Percentiles rank a stretch among this genome's conserved stretches.
These are phyloP conservation scores for Penicillium bovifimosum DNA, from an alignment of 495 filamentous ascomycete species.

Conservation along the genomic window DNA sequence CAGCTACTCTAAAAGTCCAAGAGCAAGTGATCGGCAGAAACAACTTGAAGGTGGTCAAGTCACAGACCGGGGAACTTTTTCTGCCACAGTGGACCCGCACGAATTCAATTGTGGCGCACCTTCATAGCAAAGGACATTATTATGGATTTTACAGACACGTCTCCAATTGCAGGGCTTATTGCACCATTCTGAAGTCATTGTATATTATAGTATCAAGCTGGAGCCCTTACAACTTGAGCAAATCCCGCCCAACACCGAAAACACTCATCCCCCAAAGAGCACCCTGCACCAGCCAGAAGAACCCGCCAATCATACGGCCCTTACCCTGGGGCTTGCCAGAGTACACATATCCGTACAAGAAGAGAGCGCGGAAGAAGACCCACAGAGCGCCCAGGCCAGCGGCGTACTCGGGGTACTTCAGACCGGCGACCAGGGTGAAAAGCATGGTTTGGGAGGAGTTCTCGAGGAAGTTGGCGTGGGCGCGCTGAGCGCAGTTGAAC, in stretches of 20 bases:
- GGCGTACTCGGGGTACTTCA: conserved; percentile 52
- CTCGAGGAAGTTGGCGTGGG: conserved; percentile 68
- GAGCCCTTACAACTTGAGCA: conserved; percentile 21
- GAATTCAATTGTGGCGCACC: background rate
- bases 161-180: background rate
- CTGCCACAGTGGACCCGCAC: conserved; percentile 23
- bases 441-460: conserved; percentile 55
- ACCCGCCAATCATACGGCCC: conserved; percentile 37
- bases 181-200: no score
- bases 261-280: conserved; percentile 43
- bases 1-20: background rate
- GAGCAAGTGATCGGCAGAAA: background rate
- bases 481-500: conserved; percentile 68
- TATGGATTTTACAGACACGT: background rate
- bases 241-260: conserved; percentile 35
- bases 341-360: conserved; percentile 56
- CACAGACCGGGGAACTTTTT: conserved; percentile 19
- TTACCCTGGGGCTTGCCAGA: conserved; percentile 41
- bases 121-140: background rate
- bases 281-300: conserved; percentile 39
- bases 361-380: conserved; percentile 50
- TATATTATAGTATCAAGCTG: background rate
- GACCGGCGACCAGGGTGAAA: conserved; percentile 49
- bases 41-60: background rate
- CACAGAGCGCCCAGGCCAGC: conserved; percentile 50